Conservation (phyloP, 345 rosid genomes). For the Psidium friedrichsthalianum region DNA sequence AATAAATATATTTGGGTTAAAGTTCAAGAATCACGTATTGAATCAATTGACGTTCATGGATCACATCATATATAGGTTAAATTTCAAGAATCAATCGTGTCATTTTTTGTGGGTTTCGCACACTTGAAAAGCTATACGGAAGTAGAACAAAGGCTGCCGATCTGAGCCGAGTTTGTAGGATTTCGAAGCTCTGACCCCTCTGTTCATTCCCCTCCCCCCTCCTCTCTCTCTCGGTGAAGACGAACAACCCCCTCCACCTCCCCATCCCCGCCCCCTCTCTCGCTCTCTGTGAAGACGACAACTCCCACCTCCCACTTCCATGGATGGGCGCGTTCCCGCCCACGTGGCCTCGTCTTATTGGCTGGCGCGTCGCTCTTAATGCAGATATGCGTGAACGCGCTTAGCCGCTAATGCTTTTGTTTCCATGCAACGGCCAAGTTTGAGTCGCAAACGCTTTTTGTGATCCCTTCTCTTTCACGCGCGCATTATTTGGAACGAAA, state of each 20-base stretch:
- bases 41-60: no score
- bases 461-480: background rate
- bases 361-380: background rate
- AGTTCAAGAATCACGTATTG: no score
- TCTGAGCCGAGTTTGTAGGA: background rate
- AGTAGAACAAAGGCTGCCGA: background rate
- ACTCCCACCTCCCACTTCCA: background rate
- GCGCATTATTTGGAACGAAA: background rate
- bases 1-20: no score
- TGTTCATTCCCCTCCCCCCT: background rate
- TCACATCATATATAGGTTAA: no score
- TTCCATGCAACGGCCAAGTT: background rate
- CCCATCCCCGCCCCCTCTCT: background rate
- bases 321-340: background rate
- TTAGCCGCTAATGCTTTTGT: background rate
- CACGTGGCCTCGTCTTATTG: background rate
- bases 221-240: no score
- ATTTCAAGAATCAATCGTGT: no score
- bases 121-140: no score
- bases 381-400: background rate
- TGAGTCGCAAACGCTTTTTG: background rate
- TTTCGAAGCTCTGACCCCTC: background rate
- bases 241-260: no score
- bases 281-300: background rate
- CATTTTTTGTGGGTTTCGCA: no score